Base-by-base conservation (phyloP, 306 rosid genomes). In the Echinosophora koreensis region DNA sequence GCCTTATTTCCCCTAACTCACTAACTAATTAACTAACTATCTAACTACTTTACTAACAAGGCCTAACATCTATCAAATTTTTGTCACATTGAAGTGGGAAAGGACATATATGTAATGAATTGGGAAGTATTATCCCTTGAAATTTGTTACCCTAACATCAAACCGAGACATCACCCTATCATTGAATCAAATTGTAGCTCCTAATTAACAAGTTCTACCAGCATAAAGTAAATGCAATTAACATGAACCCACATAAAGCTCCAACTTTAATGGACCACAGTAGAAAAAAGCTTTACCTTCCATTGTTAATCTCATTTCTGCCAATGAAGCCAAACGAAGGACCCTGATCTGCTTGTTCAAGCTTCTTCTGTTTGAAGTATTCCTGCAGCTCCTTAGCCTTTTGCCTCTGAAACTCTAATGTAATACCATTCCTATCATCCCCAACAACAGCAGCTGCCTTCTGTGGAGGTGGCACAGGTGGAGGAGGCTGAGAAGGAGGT, bases 381-480 rank as follows among this genome's bases (percentile, higher is more conserved):
- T 95, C 97, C 88, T 88, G 98, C 54, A 95, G 86, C 84, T 92
- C 97, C 93, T 90, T 95, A n/a, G 97, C 98, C 91, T 87, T 95
- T 73, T 78, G 89, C 84, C 98, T 90, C 95, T 95, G 98, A 79
- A 95, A 90, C 91, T 95, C 98, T 52, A 92, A 68, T 2, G 97
- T 90, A 47, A 90, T 35, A 66, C 62, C 89, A 88, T 57, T 87
- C 61, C 78, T 87, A 51, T 81, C 95, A 50, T 69, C 88, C 10
- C 39, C 88, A 37, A 57, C 61, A 77, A 66, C 16, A 71, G 78
- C 6, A 81, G 71, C 63, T 6, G 60, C 49, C 6, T 76, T 74
- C 57, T 73, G 79, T 0, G 82, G 71, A 2, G 88, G 60, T 14
- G 86, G 77, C 57, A 70, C 77, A 0, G 82, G 71, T 3, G 88